Percentiles rank a stretch among this genome's conserved stretches.
Conservation (phyloP, 2,329 filamentous ascomycete species). For the Colletotrichum karsti region DNA sequence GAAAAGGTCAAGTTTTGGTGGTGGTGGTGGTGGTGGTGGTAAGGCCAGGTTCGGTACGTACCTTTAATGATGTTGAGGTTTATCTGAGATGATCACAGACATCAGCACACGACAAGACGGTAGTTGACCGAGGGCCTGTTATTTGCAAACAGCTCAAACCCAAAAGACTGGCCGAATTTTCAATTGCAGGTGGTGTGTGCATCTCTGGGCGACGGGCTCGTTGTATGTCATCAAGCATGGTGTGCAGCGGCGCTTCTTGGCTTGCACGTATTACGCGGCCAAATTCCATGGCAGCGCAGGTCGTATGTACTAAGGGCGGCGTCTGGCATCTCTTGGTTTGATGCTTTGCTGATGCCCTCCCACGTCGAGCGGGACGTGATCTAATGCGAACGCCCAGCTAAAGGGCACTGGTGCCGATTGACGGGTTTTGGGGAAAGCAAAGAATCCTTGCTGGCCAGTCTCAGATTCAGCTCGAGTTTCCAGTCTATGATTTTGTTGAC, state of each 20-base stretch:
- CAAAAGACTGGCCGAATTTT: not conserved
- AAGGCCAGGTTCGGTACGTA: not conserved
- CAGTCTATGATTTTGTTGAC: slow-evolving; percentile 4
- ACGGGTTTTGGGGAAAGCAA: not conserved
- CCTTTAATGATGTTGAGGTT: not conserved
- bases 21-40: not conserved
- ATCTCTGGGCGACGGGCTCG: not conserved
- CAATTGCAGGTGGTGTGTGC: not conserved
- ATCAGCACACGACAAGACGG: not conserved
- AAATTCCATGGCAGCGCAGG: not conserved
- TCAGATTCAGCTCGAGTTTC: slow-evolving; percentile 26
- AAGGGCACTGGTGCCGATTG: not conserved
- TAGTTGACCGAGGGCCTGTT: slow-evolving; percentile 14
- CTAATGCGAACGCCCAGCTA: not conserved
- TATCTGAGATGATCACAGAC: not conserved
- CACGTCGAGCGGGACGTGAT: not conserved
- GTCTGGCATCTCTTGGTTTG: not conserved
- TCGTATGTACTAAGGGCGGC: too few relatives aligned
- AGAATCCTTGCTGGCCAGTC: slow-evolving; percentile 19
- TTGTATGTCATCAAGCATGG: not conserved
- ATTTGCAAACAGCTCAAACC: not conserved
- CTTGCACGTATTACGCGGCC: slow-evolving; percentile 9
- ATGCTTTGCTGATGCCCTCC: not conserved
- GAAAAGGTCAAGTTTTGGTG: not conserved
- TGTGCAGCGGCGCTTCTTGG: not conserved